Conservation (phyloP, 768 basidiomycete genomes). For the Fibroporia radiculosa region DNA sequence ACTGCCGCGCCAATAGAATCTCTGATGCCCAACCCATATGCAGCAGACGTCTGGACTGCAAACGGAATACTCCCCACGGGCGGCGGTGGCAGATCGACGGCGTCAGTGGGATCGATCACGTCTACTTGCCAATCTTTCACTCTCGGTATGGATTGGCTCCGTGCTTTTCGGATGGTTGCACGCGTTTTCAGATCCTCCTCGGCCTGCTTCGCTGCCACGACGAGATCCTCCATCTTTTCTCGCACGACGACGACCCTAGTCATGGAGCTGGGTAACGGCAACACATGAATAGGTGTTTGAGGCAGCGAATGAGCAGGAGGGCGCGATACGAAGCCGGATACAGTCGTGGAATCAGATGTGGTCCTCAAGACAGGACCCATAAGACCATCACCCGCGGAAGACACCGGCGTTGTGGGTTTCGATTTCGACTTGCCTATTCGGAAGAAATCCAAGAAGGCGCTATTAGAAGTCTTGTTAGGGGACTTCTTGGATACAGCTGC, state of each 20-base stretch:
- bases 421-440: conserved; percentile 60
- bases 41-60: conserved; percentile 65
- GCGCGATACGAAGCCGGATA: conserved; percentile 29
- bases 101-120: conserved; percentile 78
- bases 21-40: conserved; percentile 64
- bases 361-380: conserved; percentile 37
- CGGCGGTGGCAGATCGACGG: conserved; percentile 69
- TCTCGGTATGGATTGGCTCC: conserved; percentile 30
- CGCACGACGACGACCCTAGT: conserved; percentile 68
- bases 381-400: conserved; percentile 14
- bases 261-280: conserved; percentile 16
- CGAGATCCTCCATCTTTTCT: conserved; percentile 70
- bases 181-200: conserved; percentile 63
- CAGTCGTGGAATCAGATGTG: conserved; percentile 55
- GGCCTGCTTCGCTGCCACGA: conserved; percentile 63
- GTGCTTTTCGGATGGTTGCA: conserved; percentile 39
- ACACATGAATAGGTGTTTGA: conserved; percentile 29
- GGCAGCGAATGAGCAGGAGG: conserved; percentile 26
- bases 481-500: conserved; percentile 34
- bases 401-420: conserved; percentile 42
- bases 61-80: conserved; percentile 65
- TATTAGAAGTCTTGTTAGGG: conserved; percentile 36
- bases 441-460: conserved; percentile 62
- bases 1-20: conserved; percentile 70
- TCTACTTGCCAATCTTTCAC: conserved; percentile 37